A percentile compares a stretch with the other conserved stretches of the same genome.
Evolutionary conservation across 129 eudicot species (phyloP).

Genomic region (Artemisia argyi): DNA sequence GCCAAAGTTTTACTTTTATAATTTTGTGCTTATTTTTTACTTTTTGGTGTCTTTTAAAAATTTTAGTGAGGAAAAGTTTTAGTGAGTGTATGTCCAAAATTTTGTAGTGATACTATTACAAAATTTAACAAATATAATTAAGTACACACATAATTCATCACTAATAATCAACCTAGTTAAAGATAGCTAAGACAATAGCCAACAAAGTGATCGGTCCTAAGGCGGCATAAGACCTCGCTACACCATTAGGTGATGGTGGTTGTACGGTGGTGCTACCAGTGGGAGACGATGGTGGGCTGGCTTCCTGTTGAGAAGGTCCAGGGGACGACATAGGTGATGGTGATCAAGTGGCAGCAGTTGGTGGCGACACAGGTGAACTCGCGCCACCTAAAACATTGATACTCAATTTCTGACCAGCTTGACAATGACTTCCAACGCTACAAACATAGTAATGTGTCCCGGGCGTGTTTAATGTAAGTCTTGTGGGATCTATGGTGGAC

Average conservation of each 20-base stretch:
- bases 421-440: slow-evolving; percentile 39
- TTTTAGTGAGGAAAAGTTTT: no score
- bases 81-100: no score
- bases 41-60: no score
- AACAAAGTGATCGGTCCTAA: slow-evolving; percentile 5
- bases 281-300: slow-evolving; percentile 1
- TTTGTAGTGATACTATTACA: no score
- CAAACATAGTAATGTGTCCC: slow-evolving; percentile 45
- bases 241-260: slow-evolving; percentile 19
- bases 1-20: no score
- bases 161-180: slow-evolving; percentile 17
- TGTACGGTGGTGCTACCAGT: slow-evolving; percentile 13
- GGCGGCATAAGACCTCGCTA: slow-evolving; percentile 27
- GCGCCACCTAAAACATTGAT: slow-evolving; percentile 29
- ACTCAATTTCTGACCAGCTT: slow-evolving; percentile 41
- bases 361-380: slow-evolving; percentile 1
- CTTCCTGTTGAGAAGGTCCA: slow-evolving; percentile 1
- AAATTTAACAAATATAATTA: background rate
- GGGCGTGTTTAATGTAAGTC: slow-evolving; percentile 36
- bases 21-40: no score
- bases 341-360: background rate
- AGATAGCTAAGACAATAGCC: slow-evolving; percentile 40
- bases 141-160: background rate
- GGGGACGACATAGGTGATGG: background rate
- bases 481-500: slow-evolving; percentile 32